phyloP scores from a whole-genome alignment of 495 filamentous ascomycete species.

The Cercophora sp. region DNA sequence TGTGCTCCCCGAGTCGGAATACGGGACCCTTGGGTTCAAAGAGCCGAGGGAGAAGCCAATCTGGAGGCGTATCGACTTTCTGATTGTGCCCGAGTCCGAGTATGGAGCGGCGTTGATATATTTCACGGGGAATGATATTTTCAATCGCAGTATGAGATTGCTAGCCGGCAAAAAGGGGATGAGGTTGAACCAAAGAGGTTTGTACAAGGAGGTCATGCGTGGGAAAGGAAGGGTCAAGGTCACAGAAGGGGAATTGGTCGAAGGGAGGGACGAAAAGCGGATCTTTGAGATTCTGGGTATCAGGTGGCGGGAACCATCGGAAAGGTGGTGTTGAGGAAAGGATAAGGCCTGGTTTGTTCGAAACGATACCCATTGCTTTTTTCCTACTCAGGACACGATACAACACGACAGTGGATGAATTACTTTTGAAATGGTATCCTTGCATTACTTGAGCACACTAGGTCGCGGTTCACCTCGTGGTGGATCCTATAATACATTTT shows the following conservation, averaged over 20 bases:
- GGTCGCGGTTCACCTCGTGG: too few relatives aligned
- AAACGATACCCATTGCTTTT: constrained; percentile 1
- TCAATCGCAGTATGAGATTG: constrained; percentile 84
- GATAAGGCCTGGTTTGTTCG: background rate
- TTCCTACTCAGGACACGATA: background rate
- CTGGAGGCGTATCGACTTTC: constrained; percentile 83
- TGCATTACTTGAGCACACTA: too few relatives aligned
- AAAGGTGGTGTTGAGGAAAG: constrained; percentile 66
- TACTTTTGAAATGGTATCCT: too few relatives aligned
- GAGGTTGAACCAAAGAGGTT: constrained; percentile 78
- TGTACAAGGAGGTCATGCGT: constrained; percentile 73
- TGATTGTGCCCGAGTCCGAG: constrained; percentile 77
- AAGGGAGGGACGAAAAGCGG: constrained; percentile 70
- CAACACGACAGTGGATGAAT: background rate
- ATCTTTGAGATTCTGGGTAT: constrained; percentile 88
- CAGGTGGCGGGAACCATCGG: constrained; percentile 77
- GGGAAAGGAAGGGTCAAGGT: constrained; percentile 55
- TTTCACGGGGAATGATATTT: constrained; percentile 95
- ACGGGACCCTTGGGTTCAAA: constrained; percentile 3
- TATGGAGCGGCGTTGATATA: constrained; percentile 89
- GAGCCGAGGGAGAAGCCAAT: constrained; percentile 27
- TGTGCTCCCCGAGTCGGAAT: constrained; percentile 45
- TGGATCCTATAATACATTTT: constrained; percentile 1
- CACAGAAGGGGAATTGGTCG: constrained; percentile 70
- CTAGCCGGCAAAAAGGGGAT: constrained; percentile 81